Base-by-base conservation (phyloP, 768 basidiomycete genomes). In the Hypholoma sublateritium region DNA sequence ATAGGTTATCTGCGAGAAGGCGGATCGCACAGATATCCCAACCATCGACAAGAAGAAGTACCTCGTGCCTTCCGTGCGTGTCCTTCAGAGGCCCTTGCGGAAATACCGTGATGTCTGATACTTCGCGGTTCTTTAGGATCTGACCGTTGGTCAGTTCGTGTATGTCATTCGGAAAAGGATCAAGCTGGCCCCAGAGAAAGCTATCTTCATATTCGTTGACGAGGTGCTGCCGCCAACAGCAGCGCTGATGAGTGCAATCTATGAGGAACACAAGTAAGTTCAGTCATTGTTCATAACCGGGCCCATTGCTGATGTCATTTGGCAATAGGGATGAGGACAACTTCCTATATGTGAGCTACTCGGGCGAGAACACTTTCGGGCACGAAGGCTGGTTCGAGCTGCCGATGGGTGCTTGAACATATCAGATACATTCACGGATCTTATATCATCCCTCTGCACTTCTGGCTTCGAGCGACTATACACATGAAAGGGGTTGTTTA, bases 31-130 rank as follows among this genome's bases (percentile, higher is more conserved):
- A 54, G 97, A 99, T 77, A 98, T 99, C 72, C 93, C 95, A 0
- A 95, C 95, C 25, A 98, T 99, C 71, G 97, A 99, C 83, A 99
- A 99, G 91, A 98, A 99, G 95, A 99, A 99, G 81, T 99, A 99
- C 66, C 82, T 99, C 52, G 97, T 99, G 9, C 97, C 97, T 43
- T 95, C 95, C 54, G 96, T 96, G 67, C 67, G 90, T 72, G 1
- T 36, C 43, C 24, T 41, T n/a, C 22, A 34, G 21, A 36, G 34
- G 14, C 32, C 35, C 36, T 22, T 28, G 37, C 13, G 35, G 43
- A 58, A 32, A 28, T 48, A 37, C 22, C 22, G 21, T 25, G 34
- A 28, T 35, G 1, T 37, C 28, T 35, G 5, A 50, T 28, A 25
- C 41, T 32, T n/a, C 42, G 44, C 22, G 45, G 51, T 17, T 47